A percentile compares a stretch with the other conserved stretches of the same genome.
Conservation (phyloP, 169 alveolate genomes). For the Perkinsus chesapeaki region DNA sequence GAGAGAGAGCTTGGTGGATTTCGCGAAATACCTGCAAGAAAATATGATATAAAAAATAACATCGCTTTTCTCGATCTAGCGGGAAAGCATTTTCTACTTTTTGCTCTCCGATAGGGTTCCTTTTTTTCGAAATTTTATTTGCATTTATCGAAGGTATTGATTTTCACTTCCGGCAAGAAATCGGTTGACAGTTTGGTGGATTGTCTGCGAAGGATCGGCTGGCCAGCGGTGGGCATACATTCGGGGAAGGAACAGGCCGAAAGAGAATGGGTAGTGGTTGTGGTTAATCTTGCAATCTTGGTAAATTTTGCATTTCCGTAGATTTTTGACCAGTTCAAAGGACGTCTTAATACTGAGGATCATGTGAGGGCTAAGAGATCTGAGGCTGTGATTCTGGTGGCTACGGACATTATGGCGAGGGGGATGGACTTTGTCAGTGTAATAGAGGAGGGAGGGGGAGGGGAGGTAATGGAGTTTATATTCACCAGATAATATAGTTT, state of each 20-base stretch:
- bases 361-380: background rate
- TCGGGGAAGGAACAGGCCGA: background rate
- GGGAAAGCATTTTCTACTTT: too few relatives aligned
- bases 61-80: too few relatives aligned
- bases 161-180: background rate
- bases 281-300: background rate
- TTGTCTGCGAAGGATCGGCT: background rate
- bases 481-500: too few relatives aligned
- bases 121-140: background rate
- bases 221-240: background rate
- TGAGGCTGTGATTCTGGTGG: background rate
- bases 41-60: too few relatives aligned
- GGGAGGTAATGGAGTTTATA: background rate
- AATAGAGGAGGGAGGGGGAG: background rate
- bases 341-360: background rate
- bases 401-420: background rate
- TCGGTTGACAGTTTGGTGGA: background rate
- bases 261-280: background rate
- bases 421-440: background rate
- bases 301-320: background rate
- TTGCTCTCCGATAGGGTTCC: too few relatives aligned
- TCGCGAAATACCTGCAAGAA: too few relatives aligned
- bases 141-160: background rate
- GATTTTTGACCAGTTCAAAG: background rate
- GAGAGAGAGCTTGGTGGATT: too few relatives aligned